Conservation (phyloP, 106 monocot species). For the Acorus gramineus region DNA sequence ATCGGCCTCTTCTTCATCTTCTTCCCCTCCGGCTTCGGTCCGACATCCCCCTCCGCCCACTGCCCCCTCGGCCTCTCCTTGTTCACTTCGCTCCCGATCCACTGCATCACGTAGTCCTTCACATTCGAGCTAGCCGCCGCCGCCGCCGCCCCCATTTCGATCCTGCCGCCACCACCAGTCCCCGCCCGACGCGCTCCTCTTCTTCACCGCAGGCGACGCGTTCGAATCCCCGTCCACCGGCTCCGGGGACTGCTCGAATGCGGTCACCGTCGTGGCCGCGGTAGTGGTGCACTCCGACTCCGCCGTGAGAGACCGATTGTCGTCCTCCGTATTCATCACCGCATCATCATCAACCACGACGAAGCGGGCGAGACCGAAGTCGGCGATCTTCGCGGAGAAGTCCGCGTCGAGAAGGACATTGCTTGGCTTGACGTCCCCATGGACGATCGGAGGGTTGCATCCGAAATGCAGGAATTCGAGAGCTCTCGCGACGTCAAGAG, state of each 20-base stretch:
- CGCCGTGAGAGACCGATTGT: constrained; percentile 34
- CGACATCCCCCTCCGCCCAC: constrained; percentile 25
- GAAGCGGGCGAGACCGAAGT: constrained; percentile 68
- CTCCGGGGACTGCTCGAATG: constrained; percentile 14
- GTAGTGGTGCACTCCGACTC: constrained; percentile 36
- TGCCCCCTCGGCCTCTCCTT: constrained; percentile 64
- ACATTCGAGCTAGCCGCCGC: constrained; percentile 13
- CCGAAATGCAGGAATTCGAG: constrained; percentile 55
- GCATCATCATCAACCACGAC: constrained; percentile 10
- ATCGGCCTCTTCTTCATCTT: constrained; percentile 31
- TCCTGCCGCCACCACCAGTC: constrained; percentile 78
- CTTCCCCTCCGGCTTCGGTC: constrained; percentile 14
- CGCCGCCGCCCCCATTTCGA: constrained; percentile 4
- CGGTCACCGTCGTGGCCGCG: constrained; percentile 9
- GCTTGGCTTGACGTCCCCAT: constrained; percentile 93
- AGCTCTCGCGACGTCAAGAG: constrained; percentile 55
- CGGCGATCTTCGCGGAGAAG: constrained; percentile 69
- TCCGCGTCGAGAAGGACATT: constrained; percentile 74
- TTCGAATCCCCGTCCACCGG: no score
- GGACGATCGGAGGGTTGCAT: constrained; percentile 66
- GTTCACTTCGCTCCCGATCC: constrained; percentile 89
- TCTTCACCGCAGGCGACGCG: background rate
- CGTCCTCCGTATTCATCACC: constrained; percentile 13
- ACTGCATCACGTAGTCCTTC: constrained; percentile 98
- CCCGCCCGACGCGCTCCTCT: constrained; percentile 7